phyloP scores from a whole-genome alignment of 345 rosid species.

The Kandelia obovata region DNA sequence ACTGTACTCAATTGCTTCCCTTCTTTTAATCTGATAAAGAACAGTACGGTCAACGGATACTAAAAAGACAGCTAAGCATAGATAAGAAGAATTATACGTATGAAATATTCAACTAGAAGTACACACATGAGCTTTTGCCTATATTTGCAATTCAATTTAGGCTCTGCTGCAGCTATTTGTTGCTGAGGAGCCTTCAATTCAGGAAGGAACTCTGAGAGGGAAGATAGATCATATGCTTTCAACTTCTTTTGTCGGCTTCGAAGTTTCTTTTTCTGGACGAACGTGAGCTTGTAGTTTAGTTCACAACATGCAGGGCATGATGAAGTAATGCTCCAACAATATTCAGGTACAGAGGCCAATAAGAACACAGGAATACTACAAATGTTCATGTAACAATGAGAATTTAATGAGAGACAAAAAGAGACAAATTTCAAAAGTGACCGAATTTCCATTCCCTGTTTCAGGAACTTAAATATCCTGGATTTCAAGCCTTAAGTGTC shows the following conservation, averaged over 20 bases:
- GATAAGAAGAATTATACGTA: neutral
- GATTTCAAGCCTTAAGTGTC: too few species aligned
- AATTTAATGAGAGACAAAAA: too few species aligned
- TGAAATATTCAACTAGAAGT: neutral
- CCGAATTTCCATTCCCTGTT: too few species aligned
- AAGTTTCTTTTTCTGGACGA: constrained; percentile 47
- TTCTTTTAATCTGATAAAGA: constrained; percentile 52
- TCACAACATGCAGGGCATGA: neutral
- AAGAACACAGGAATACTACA: too few species aligned
- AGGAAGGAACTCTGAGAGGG: constrained; percentile 75
- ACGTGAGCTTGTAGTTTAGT: neutral
- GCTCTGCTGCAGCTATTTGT: constrained; percentile 31
- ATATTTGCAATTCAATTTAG: constrained; percentile 69
- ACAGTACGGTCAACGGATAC: constrained; percentile 3
- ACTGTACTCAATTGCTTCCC: constrained; percentile 55
- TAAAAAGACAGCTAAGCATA: neutral
- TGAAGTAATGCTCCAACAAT: neutral
- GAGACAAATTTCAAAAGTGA: too few species aligned
- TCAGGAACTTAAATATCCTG: too few species aligned
- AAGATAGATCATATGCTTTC: constrained; percentile 66
- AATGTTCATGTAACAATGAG: too few species aligned
- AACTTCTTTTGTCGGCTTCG: constrained; percentile 63
- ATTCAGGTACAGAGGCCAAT: too few species aligned
- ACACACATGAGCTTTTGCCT: constrained; percentile 63
- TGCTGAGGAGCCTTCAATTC: constrained; percentile 44